Conservation (phyloP, 2,329 filamentous ascomycete genomes). For the Fonsecaea multimorphosa region DNA sequence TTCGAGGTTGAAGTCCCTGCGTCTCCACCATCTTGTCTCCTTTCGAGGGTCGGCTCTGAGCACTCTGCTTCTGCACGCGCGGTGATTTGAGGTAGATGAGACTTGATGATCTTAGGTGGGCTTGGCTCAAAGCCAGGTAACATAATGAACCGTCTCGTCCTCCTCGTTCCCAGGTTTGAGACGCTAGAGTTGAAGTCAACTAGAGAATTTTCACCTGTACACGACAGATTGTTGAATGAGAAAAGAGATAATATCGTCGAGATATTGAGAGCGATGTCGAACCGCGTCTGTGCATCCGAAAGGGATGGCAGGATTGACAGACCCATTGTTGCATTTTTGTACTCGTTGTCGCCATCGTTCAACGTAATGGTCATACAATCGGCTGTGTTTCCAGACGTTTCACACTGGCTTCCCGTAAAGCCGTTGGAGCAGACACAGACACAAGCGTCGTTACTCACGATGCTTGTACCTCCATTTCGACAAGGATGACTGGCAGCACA, state of each 20-base stretch:
- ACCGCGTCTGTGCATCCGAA: slow-evolving; percentile 67
- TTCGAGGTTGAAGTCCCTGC: slow-evolving; percentile 41
- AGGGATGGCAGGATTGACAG: slow-evolving; percentile 78
- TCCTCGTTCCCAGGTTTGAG: slow-evolving; percentile 32
- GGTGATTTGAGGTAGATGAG: slow-evolving; percentile 17
- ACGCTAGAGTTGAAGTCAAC: slow-evolving; percentile 64
- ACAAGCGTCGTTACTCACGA: slow-evolving; percentile 71
- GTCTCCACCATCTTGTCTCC: slow-evolving; percentile 28
- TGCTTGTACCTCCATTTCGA: slow-evolving; percentile 78
- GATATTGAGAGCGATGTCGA: slow-evolving; percentile 75
- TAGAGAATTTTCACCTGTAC: slow-evolving; percentile 82
- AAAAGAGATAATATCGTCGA: slow-evolving; percentile 76
- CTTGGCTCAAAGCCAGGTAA: slow-evolving; percentile 33
- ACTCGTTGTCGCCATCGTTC: slow-evolving; percentile 47
- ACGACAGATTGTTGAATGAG: slow-evolving; percentile 76
- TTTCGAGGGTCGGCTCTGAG: slow-evolving; percentile 26
- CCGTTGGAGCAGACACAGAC: slow-evolving; percentile 89
- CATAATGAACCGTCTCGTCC: slow-evolving; percentile 35
- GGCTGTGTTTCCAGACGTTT: slow-evolving; percentile 53
- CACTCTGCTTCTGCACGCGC: slow-evolving; percentile 19
- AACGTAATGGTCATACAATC: slow-evolving; percentile 54
- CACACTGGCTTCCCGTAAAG: slow-evolving; percentile 72
- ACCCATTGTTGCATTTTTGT: slow-evolving; percentile 77
- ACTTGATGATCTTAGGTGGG: slow-evolving; percentile 24
- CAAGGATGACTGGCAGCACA: slow-evolving; percentile 72